A percentile compares a stretch with the other conserved stretches of the same genome.
Conservation (phyloP, 2,329 filamentous ascomycete genomes). For the Biscogniauxia marginata region DNA sequence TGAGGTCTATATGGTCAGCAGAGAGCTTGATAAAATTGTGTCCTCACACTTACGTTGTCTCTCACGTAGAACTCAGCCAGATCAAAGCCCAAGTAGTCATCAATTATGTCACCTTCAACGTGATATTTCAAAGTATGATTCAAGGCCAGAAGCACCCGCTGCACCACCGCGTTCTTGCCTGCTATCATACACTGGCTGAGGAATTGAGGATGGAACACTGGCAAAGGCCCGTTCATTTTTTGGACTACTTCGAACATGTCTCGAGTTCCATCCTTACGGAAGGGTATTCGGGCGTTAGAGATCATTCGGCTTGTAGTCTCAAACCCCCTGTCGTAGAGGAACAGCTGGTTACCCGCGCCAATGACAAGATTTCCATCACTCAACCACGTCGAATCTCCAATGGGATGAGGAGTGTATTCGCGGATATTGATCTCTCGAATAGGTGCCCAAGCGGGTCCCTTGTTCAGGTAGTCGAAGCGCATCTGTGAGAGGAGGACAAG, state of each 20-base stretch:
- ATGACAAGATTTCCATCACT: constrained; percentile 81
- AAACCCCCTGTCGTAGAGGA: constrained; percentile 77
- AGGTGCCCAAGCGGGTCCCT: constrained; percentile 83
- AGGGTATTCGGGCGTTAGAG: constrained; percentile 48
- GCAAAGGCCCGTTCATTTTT: constrained; percentile 80
- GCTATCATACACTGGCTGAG: constrained; percentile 81
- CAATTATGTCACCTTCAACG: constrained; percentile 75
- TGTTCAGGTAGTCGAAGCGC: constrained; percentile 87
- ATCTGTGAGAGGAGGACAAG: constrained; percentile 82
- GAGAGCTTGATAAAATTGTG: neutral
- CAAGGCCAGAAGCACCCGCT: constrained; percentile 69
- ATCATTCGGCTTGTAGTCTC: constrained; percentile 61
- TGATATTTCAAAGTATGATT: constrained; percentile 79
- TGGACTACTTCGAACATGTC: constrained; percentile 82
- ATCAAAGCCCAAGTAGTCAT: constrained; percentile 70
- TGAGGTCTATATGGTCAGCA: constrained; percentile 19
- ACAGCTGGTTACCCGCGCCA: constrained; percentile 87
- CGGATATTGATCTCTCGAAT: constrained; percentile 80
- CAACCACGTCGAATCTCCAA: constrained; percentile 91
- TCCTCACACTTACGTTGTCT: constrained; percentile 30
- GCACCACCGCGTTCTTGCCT: constrained; percentile 72
- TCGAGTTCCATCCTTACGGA: constrained; percentile 49
- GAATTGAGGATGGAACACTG: constrained; percentile 90
- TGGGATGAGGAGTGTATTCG: constrained; percentile 82
- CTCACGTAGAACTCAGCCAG: constrained; percentile 57